Percentiles rank a stretch among this genome's conserved stretches.
These are phyloP conservation scores for Thermothielavioides terrestris DNA, from an alignment of 495 filamentous ascomycete species.

Conservation along the genomic window DNA sequence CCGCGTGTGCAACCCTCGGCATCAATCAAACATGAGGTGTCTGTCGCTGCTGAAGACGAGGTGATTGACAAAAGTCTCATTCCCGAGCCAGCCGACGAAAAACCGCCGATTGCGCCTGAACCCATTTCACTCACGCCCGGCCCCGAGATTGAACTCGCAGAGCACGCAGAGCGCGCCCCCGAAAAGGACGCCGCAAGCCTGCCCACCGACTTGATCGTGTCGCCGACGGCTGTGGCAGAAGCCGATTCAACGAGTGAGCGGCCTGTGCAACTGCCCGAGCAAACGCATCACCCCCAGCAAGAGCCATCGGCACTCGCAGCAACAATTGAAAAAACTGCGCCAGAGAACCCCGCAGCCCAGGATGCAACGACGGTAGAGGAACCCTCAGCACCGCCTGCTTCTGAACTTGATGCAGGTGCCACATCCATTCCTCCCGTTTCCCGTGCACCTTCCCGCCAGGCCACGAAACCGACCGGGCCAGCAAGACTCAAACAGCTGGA, in stretches of 20 bases:
- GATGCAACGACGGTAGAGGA: neutral
- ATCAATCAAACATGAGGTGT: slow-evolving; percentile 9
- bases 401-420: neutral
- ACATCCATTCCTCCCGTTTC: neutral
- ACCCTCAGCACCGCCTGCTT: neutral
- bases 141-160: neutral
- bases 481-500: slow-evolving; percentile 14
- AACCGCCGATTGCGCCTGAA: neutral
- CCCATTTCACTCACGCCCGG: neutral
- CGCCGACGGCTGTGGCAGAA: too few relatives aligned
- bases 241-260: too few relatives aligned
- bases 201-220: too few relatives aligned
- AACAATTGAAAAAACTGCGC: neutral
- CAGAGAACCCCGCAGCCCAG: neutral
- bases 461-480: slow-evolving; percentile 7
- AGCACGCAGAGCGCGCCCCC: neutral
- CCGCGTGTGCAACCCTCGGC: slow-evolving; percentile 8
- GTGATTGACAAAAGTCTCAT: slow-evolving; percentile 5
- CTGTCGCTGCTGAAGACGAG: slow-evolving; percentile 7
- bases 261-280: neutral
- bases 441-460: neutral
- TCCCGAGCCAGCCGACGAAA: slow-evolving; percentile 1
- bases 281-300: neutral
- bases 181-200: neutral
- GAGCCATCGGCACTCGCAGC: neutral